A percentile compares a stretch with the other conserved stretches of the same genome.
Conservation (phyloP, 352 stramenopile genomes). For the Pythium dissotocum region DNA sequence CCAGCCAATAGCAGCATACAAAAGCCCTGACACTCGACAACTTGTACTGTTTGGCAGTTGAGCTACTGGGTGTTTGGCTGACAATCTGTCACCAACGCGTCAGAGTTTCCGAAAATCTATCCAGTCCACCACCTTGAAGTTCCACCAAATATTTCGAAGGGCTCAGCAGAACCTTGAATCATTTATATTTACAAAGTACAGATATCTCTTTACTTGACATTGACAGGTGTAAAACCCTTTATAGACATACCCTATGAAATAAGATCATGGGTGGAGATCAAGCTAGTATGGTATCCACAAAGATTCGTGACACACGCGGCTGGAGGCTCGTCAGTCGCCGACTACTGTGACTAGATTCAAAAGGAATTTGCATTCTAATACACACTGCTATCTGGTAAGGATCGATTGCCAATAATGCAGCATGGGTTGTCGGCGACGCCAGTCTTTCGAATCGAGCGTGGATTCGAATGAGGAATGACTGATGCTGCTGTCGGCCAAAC, state of each 20-base stretch:
- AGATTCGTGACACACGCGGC: neutral
- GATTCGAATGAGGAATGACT: no score
- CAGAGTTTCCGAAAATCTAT: neutral
- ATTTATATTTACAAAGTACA: neutral
- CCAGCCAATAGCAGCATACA: neutral
- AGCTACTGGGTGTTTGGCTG: constrained; percentile 3
- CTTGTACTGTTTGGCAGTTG: neutral
- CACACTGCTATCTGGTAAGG: neutral
- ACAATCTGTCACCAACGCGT: neutral
- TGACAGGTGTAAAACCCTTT: no score
- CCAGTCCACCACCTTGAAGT: neutral
- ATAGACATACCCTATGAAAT: neutral
- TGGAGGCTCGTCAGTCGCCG: no score
- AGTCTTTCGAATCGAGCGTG: no score
- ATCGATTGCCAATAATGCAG: neutral
- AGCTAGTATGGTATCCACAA: neutral
- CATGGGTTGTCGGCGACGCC: neutral
- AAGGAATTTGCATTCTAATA: no score
- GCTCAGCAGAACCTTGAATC: neutral
- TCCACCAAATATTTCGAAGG: constrained; percentile 1
- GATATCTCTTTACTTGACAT: neutral
- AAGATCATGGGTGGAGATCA: neutral
- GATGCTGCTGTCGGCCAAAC: no score
- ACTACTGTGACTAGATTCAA: no score
- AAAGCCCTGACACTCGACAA: neutral